Conservation (phyloP, 2,329 filamentous ascomycete species). For the Neocucurbitaria cava region DNA sequence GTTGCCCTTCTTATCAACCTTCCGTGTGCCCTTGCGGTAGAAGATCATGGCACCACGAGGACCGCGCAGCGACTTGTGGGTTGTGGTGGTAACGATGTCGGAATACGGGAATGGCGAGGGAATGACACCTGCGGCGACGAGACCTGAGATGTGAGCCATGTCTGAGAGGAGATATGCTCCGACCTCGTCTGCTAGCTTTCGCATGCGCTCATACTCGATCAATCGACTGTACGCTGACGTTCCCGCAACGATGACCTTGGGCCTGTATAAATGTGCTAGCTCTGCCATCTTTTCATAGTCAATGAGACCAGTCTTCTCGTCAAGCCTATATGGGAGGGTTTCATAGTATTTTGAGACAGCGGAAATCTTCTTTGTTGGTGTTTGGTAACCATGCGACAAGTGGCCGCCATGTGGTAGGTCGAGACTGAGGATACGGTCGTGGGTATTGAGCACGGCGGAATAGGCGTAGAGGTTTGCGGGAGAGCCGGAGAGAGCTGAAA, state of each 20-base stretch:
- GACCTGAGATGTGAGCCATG: conserved; percentile 98
- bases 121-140: conserved; percentile 91
- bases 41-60: conserved; percentile 99
- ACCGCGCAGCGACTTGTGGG: conserved; percentile 97
- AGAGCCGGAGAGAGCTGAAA: conserved; percentile 76
- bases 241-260: conserved; percentile 94
- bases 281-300: conserved; percentile 95
- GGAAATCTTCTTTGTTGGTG: conserved; percentile 82
- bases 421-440: conserved; percentile 95
- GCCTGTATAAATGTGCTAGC: conserved; percentile 88
- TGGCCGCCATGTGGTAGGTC: conserved; percentile 97
- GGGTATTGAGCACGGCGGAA: conserved; percentile 87
- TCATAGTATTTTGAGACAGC: conserved; percentile 99
- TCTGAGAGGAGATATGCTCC: conserved; percentile 95
- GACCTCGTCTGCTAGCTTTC: conserved; percentile 90
- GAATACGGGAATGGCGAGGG: conserved; percentile 91
- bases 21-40: conserved; percentile 96
- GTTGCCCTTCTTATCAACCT: conserved; percentile 86
- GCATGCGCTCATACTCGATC: conserved; percentile 97
- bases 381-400: conserved; percentile 96
- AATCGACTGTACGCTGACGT: conserved; percentile 98
- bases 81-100: conserved; percentile 97
- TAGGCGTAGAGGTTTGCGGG: conserved; percentile 84
- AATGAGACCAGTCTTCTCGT: conserved; percentile 90
- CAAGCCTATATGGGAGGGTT: conserved; percentile 94